These are phyloP conservation scores for Penicillium expansum DNA, from an alignment of 2,329 filamentous ascomycete genomes.

Conservation along the genomic window DNA sequence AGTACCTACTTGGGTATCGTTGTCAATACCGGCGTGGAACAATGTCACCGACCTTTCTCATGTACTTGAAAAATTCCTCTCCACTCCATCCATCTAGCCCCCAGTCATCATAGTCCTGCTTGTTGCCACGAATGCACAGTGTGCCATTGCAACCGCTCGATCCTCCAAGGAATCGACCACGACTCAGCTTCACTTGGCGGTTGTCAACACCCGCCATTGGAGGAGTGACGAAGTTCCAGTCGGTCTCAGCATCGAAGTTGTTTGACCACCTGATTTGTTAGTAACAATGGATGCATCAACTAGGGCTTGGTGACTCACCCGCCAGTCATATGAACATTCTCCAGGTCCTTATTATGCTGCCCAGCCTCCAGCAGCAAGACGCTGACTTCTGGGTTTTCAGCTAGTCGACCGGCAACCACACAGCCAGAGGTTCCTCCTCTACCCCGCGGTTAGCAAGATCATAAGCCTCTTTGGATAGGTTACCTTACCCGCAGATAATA, in stretches of 20 bases:
- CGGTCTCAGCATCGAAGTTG: conserved; percentile 43
- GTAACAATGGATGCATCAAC: neutral
- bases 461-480: neutral
- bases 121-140: conserved; percentile 43
- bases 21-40: neutral
- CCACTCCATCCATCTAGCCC: conserved; percentile 54
- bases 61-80: conserved; percentile 56
- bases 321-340: conserved; percentile 48
- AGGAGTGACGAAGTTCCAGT: conserved; percentile 47
- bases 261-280: conserved; percentile 39
- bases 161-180: conserved; percentile 46
- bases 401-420: conserved; percentile 49
- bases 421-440: conserved; percentile 51
- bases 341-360: conserved; percentile 44
- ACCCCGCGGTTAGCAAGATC: neutral
- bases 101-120: conserved; percentile 56
- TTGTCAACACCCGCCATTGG: conserved; percentile 42
- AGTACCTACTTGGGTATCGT: neutral
- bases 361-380: conserved; percentile 51
- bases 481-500: conserved; percentile 32
- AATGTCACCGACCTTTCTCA: conserved; percentile 49
- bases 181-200: conserved; percentile 44
- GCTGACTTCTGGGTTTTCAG: conserved; percentile 43
- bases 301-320: conserved; percentile 28
- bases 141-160: conserved; percentile 47